These are phyloP conservation scores for Leishmania guyanensis DNA, from an alignment of 208 protist genomes.

Conservation along the genomic window DNA sequence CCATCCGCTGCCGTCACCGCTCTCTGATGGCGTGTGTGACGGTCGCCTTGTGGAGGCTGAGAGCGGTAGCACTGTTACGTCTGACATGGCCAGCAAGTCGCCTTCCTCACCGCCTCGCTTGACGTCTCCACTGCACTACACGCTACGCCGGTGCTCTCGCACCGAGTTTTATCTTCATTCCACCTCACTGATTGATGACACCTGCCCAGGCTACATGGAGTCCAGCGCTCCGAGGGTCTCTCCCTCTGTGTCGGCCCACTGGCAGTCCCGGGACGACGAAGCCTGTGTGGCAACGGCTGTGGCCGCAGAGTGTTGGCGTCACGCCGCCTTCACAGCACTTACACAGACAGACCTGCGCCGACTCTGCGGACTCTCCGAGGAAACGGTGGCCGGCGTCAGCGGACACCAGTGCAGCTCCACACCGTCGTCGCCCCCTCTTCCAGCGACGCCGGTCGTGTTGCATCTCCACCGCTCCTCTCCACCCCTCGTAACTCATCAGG, in stretches of 20 bases:
- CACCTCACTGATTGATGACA: neutral
- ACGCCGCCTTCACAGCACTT: conserved; percentile 18
- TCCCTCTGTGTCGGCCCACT: neutral
- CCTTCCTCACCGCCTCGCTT: conserved; percentile 9
- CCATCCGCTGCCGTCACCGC: neutral
- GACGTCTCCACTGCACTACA: conserved; percentile 21
- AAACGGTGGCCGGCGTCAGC: neutral
- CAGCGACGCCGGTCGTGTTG: neutral
- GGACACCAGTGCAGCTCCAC: neutral
- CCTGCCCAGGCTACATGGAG: neutral
- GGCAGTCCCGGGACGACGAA: conserved; percentile 18
- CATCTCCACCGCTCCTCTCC: neutral
- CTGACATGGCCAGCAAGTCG: neutral
- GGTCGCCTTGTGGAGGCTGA: neutral
- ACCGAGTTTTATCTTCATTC: conserved; percentile 10
- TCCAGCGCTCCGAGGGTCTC: neutral
- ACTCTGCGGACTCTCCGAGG: conserved; percentile 12
- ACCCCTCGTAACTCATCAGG: conserved; percentile 26
- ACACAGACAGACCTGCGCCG: conserved; percentile 14
- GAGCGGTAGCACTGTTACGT: neutral
- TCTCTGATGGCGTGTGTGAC: neutral
- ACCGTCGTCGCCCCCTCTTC: neutral
- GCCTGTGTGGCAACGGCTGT: conserved; percentile 6
- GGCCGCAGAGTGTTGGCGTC: conserved; percentile 27
- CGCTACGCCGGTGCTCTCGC: conserved; percentile 26